A percentile compares a stretch with the other conserved stretches of the same genome.
Conservation (phyloP, 1,284 basidiomycete genomes). For the Ganoderma meredithae region DNA sequence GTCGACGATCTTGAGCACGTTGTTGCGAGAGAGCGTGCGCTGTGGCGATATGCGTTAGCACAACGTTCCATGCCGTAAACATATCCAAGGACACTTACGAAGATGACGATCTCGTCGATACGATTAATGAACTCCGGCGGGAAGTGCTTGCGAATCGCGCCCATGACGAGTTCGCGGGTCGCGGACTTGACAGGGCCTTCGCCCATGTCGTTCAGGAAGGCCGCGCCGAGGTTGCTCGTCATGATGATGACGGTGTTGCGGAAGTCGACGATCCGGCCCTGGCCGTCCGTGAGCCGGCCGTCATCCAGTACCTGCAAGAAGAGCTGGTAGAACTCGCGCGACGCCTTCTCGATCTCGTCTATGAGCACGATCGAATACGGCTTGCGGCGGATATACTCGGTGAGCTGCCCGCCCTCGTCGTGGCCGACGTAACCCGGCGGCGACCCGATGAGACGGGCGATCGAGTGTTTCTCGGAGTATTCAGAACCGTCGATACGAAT, state of each 20-base stretch:
- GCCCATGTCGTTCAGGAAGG: constrained; percentile 79
- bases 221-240: constrained; percentile 91
- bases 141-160: constrained; percentile 84
- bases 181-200: constrained; percentile 73
- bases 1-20: constrained; percentile 87
- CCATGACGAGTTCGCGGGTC: constrained; percentile 77
- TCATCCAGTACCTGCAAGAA: constrained; percentile 97
- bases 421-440: constrained; percentile 94
- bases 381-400: constrained; percentile 90
- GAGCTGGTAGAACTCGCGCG: constrained; percentile 89
- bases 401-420: constrained; percentile 90
- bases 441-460: constrained; percentile 89
- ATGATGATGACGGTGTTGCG: constrained; percentile 93
- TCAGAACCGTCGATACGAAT: constrained; percentile 93
- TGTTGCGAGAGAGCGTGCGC: constrained; percentile 79
- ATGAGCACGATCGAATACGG: constrained; percentile 86
- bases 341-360: constrained; percentile 92
- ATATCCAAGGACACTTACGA: constrained; percentile 62
- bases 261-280: constrained; percentile 82
- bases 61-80: constrained; percentile 7
- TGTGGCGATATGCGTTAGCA: constrained; percentile 44
- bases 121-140: constrained; percentile 95
- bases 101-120: constrained; percentile 90
- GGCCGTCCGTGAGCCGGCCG: constrained; percentile 91
- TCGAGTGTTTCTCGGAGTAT: constrained; percentile 94